Evolutionary conservation across 768 basidiomycete species (phyloP).

Genomic region (Russula dissimulans): DNA sequence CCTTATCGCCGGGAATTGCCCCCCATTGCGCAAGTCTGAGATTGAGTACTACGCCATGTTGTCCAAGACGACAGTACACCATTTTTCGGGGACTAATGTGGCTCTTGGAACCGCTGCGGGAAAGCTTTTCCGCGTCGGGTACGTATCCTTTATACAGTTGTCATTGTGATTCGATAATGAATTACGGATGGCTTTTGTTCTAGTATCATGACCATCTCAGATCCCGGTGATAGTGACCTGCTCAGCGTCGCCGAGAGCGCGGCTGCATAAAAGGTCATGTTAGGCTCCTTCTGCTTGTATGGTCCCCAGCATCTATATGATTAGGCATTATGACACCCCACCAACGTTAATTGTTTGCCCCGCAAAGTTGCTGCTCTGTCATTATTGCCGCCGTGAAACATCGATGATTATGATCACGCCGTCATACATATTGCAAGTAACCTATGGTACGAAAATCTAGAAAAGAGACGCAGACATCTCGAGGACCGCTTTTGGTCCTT

Average conservation of each 20-base stretch:
- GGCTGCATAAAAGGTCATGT: conserved; percentile 39
- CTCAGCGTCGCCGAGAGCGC: conserved; percentile 75
- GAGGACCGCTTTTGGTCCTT: conserved; percentile 66
- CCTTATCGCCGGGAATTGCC: conserved; percentile 97
- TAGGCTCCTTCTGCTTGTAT: conserved; percentile 9
- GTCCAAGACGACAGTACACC: conserved; percentile 97
- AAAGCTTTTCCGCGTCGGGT: conserved; percentile 99
- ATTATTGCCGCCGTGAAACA: not conserved
- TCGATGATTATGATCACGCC: not conserved
- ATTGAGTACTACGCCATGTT: conserved; percentile 99
- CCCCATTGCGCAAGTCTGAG: conserved; percentile 97
- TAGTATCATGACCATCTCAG: conserved; percentile 95
- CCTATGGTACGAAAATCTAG: conserved; percentile 26
- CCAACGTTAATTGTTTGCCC: not conserved
- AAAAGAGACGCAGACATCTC: conserved; percentile 70
- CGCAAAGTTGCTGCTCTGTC: not conserved
- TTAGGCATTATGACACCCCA: conserved; percentile 16
- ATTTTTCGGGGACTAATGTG: conserved; percentile 96
- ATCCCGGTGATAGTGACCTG: conserved; percentile 95
- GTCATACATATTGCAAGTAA: not conserved
- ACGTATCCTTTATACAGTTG: conserved; percentile 22
- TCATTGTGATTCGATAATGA: not conserved
- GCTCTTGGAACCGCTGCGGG: conserved; percentile 98
- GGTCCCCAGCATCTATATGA: conserved; percentile 15
- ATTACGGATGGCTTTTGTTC: not conserved